Conservation (phyloP, 2,329 filamentous ascomycete species). For the Beauveria sp. region DNA sequence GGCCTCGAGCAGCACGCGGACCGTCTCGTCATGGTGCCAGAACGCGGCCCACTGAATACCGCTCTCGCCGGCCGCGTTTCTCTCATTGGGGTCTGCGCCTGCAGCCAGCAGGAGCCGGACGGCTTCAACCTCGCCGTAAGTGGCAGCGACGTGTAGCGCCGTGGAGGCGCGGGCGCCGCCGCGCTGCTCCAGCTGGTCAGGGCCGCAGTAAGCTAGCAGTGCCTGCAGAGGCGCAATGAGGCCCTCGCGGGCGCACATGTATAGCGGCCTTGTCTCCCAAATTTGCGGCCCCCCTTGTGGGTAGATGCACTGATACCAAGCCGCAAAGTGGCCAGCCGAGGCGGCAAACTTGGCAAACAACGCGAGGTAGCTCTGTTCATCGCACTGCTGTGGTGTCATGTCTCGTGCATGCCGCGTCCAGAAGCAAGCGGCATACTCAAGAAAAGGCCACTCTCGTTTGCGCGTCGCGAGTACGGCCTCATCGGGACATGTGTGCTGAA, state of each 20-base stretch:
- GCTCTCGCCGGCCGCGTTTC: not conserved
- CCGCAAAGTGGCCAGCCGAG: constrained; percentile 3
- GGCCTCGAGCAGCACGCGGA: not conserved
- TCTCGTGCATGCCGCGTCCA: constrained; percentile 4
- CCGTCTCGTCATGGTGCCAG: not conserved
- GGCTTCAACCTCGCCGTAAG: constrained; percentile 7
- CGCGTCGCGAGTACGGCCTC: not conserved
- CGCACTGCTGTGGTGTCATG: not conserved
- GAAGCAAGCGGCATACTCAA: constrained; percentile 2
- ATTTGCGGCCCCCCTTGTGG: not conserved
- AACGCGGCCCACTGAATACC: constrained; percentile 10
- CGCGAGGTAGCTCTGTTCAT: not conserved
- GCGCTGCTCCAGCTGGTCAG: constrained; percentile 1
- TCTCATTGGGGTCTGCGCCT: constrained; percentile 7
- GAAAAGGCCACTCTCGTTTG: constrained; percentile 4
- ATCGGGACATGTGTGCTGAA: not conserved
- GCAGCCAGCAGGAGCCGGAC: constrained; percentile 3
- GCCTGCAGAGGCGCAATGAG: not conserved
- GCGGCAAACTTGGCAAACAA: not conserved
- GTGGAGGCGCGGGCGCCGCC: constrained; percentile 9
- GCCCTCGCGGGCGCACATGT: constrained; percentile 10
- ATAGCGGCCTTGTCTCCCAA: constrained; percentile 6
- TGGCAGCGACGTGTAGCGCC: constrained; percentile 8
- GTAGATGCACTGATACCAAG: constrained; percentile 10
- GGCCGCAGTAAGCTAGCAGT: not conserved